Base-by-base conservation (phyloP, 2,329 filamentous ascomycete species). In the Diplodia seriata region DNA sequence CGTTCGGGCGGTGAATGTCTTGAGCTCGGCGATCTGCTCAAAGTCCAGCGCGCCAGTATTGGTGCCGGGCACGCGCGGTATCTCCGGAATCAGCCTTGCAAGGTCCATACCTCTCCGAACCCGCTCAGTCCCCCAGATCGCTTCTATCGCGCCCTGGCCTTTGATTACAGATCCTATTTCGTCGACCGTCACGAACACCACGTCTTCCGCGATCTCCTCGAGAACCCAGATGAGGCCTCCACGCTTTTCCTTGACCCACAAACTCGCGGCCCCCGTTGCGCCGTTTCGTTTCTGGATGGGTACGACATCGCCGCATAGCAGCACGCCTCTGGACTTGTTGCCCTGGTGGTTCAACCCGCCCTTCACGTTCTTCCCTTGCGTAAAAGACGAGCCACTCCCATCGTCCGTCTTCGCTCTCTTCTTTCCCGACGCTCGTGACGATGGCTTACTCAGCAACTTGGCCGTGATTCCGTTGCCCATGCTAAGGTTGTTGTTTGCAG, bases 171-270 rank as follows among this genome's bases (percentile, higher is more conserved):
- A 85, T 51, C 93, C 93, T 33, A 92, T 89, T 68, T 93, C 90
- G 75, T 96, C 91, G 23, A 97, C 85, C 12, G 84, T 85, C 53
- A 99, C 80, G 69, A 88, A 87, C 4, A 92, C 93, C 49, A 95
- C 90, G 76, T 99, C 94, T 79, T 99, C 95, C 67, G 94, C 92
- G 69, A 99, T 98, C 80, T 99, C 95, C 78, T 99, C 95, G 2
- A 99, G 81, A 9, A 99, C 95, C 95, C 95, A 99, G 69, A 99
- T 98, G 69, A 99, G 81, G 11, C 94, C 94, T 64, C 93, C 89
- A 59, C 90, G 88, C 80, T 99, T 99, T 79, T 99, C 95, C 82
- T 99, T 99, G 3, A 99, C 95, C 95, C 95, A 99, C 49, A 99
- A 82, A 79, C 94, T 98, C 47, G 95, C 95, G 68, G 95, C 94